Percentiles rank a stretch among this genome's conserved stretches.
Conservation (phyloP, 2,329 filamentous ascomycete species). For the Colletotrichum sp. region DNA sequence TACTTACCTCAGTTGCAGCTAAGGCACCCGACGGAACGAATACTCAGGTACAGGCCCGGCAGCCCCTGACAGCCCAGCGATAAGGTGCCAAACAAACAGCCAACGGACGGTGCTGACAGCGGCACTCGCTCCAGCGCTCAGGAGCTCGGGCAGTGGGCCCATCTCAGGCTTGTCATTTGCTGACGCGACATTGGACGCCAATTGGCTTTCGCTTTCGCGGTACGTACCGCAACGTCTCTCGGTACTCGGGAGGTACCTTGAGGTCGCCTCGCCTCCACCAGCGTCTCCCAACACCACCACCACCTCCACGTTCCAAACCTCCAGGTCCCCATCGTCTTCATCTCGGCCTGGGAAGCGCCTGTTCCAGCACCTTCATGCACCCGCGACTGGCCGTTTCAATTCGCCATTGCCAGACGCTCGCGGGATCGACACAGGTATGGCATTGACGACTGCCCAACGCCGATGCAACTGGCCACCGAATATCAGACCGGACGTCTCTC, state of each 20-base stretch:
- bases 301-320: background rate
- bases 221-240: background rate
- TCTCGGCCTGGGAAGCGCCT: slow-evolving; percentile 5
- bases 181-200: background rate
- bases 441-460: slow-evolving; percentile 3
- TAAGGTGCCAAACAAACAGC: background rate
- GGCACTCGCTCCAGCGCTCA: slow-evolving; percentile 5
- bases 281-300: background rate
- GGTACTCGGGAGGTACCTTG: background rate
- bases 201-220: background rate
- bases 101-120: background rate
- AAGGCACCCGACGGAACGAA: too few species aligned
- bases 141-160: slow-evolving; percentile 10
- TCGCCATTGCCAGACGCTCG: background rate
- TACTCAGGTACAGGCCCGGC: background rate
- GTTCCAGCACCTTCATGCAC: slow-evolving; percentile 15
- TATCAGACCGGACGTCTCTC: background rate
- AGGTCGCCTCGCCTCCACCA: background rate
- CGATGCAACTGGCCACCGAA: background rate
- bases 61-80: background rate
- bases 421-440: slow-evolving; percentile 12
- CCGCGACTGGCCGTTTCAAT: background rate
- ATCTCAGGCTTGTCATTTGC: slow-evolving; percentile 8
- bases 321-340: background rate
- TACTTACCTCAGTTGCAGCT: background rate